A percentile compares a stretch with the other conserved stretches of the same genome.
Evolutionary conservation across 2,329 filamentous ascomycete genomes (phyloP).

Genomic region (Colletotrichum sp.): DNA sequence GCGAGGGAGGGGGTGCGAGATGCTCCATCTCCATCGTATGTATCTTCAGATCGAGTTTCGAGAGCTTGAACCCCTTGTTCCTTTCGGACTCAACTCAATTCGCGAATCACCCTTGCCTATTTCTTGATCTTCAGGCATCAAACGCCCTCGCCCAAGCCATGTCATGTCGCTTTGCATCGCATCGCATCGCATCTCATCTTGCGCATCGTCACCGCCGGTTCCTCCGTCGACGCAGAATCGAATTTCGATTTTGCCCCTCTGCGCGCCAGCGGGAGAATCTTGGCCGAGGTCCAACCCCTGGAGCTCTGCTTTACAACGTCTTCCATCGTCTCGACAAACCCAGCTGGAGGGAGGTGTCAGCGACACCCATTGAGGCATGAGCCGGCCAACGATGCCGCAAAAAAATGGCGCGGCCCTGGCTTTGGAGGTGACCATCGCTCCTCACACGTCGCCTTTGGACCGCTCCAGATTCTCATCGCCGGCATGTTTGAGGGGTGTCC

Average conservation of each 20-base stretch:
- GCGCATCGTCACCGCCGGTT: constrained; percentile 2
- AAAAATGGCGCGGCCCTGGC: neutral
- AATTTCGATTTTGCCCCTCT: neutral
- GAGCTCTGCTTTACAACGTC: neutral
- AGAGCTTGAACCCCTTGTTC: neutral
- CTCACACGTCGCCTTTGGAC: neutral
- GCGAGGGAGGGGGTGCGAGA: neutral
- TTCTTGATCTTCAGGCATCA: neutral
- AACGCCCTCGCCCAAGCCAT: neutral
- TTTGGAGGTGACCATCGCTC: neutral
- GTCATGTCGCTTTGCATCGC: neutral
- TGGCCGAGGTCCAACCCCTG: neutral
- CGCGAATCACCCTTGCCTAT: neutral
- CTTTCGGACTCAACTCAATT: neutral
- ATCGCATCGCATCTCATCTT: neutral
- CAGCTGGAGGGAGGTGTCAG: neutral
- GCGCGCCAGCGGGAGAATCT: neutral
- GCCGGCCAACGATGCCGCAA: neutral
- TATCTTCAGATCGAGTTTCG: neutral
- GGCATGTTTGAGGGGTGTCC: neutral
- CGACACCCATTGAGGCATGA: neutral
- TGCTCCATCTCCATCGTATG: neutral
- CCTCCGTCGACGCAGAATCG: neutral
- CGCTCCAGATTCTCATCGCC: neutral
- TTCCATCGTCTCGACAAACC: neutral